These are phyloP conservation scores for Leccinum solheimii DNA, from an alignment of 1,284 basidiomycete species.

Conservation along the genomic window DNA sequence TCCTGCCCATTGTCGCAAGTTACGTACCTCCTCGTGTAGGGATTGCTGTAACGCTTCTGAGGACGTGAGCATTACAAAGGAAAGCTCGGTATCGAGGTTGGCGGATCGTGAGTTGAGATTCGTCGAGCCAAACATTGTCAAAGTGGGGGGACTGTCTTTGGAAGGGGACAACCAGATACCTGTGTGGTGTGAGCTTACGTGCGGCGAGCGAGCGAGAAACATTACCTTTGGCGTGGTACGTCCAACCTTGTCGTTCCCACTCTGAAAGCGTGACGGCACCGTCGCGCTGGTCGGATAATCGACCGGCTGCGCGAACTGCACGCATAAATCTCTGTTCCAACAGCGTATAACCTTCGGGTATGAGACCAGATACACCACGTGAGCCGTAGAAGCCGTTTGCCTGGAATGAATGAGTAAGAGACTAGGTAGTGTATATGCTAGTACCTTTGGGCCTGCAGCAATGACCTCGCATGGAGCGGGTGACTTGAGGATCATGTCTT, in stretches of 20 bases:
- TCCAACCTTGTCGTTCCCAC: slow-evolving; percentile 93
- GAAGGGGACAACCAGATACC: slow-evolving; percentile 85
- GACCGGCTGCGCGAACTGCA: slow-evolving; percentile 54
- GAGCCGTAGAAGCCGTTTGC: slow-evolving; percentile 96
- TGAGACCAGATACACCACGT: slow-evolving; percentile 84
- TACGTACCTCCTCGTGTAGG: slow-evolving; percentile 47
- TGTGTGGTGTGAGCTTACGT: slow-evolving; percentile 34
- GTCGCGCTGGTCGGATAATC: slow-evolving; percentile 43
- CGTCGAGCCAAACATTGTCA: slow-evolving; percentile 93
- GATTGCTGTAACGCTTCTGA: slow-evolving; percentile 41
- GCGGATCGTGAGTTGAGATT: slow-evolving; percentile 94
- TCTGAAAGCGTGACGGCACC: slow-evolving; percentile 74
- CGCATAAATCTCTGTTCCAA: slow-evolving; percentile 85
- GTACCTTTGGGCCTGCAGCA: slow-evolving; percentile 84
- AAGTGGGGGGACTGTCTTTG: slow-evolving; percentile 52
- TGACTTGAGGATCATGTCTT: slow-evolving; percentile 66
- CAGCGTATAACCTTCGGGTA: slow-evolving; percentile 94
- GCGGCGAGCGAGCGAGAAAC: slow-evolving; percentile 3
- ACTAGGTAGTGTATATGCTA: slow-evolving; percentile 1
- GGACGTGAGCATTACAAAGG: slow-evolving; percentile 80
- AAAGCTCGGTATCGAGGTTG: slow-evolving; percentile 90
- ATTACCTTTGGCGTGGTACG: slow-evolving; percentile 96
- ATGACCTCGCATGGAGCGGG: slow-evolving; percentile 73
- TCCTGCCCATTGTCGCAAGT: slow-evolving; percentile 46
- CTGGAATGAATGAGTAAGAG: slow-evolving; percentile 40